These are phyloP conservation scores for Entomortierella lignicola DNA, from an alignment of 192 early-diverging fungal genomes.

Conservation along the genomic window DNA sequence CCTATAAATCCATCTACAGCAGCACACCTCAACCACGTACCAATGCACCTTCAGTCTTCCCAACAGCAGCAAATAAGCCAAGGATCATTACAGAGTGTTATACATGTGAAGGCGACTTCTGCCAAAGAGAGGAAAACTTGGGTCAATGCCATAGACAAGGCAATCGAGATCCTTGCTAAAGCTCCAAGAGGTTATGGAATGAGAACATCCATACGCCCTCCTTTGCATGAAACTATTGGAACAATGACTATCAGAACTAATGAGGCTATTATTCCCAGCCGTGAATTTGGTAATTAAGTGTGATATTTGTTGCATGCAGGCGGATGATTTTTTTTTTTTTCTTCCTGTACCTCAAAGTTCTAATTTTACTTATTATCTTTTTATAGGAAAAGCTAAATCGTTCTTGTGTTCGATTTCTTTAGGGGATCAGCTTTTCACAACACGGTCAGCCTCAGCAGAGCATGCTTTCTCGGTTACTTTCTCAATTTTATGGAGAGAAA, in stretches of 20 bases:
- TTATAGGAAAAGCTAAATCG: conserved; percentile 36
- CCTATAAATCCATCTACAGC: background rate
- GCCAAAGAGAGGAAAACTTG: conserved; percentile 20
- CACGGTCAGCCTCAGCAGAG: conserved; percentile 3
- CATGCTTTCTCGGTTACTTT: conserved; percentile 27
- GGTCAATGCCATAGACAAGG: conserved; percentile 26
- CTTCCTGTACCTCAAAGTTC: background rate
- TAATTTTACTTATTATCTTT: background rate
- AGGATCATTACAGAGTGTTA: conserved; percentile 3
- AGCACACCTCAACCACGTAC: conserved; percentile 13
- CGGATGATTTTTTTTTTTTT: too few species aligned
- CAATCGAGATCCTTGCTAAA: conserved; percentile 27
- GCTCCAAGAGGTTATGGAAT: conserved; percentile 32
- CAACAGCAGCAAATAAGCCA: conserved; percentile 2
- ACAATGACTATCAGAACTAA: conserved; percentile 34
- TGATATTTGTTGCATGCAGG: background rate
- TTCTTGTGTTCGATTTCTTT: conserved; percentile 30
- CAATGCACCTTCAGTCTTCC: conserved; percentile 15
- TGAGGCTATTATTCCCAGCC: conserved; percentile 26
- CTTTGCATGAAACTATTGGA: conserved; percentile 32
- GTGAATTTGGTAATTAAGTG: conserved; percentile 28
- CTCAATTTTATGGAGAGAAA: conserved; percentile 38
- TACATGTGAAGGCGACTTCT: conserved; percentile 31
- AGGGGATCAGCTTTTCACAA: conserved; percentile 34
- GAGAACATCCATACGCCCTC: conserved; percentile 44